Percentiles rank a stretch among this genome's conserved stretches.
phyloP scores from a whole-genome alignment of 2,329 filamentous ascomycete genomes.

The Diaporthe caulivora region DNA sequence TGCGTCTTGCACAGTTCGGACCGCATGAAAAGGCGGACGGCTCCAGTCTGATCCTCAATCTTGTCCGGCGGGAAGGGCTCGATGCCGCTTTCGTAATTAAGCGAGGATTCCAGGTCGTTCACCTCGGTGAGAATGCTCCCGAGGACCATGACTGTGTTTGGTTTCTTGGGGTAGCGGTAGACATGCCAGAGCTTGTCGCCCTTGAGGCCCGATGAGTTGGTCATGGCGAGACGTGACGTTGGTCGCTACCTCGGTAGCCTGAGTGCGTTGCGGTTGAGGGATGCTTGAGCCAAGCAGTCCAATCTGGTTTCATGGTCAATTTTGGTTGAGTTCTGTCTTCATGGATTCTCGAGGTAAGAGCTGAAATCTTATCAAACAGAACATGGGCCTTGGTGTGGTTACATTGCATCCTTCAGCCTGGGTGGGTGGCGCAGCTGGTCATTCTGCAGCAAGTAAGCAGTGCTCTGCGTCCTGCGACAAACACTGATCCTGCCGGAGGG shows the following conservation, averaged over 20 bases:
- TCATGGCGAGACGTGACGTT: background rate
- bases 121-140: conserved; percentile 2
- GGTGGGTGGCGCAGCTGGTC: background rate
- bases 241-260: too few relatives aligned
- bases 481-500: background rate
- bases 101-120: background rate
- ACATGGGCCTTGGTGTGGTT: background rate
- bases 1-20: background rate
- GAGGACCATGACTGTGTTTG: conserved; percentile 5
- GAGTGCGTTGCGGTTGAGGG: too few relatives aligned
- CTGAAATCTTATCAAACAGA: background rate
- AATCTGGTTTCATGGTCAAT: background rate
- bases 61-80: background rate
- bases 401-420: background rate
- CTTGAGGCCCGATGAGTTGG: background rate
- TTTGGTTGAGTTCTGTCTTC: background rate
- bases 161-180: conserved; percentile 15
- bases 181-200: conserved; percentile 21
- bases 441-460: background rate
- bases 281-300: too few relatives aligned
- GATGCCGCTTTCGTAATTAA: background rate
- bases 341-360: background rate
- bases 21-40: background rate
- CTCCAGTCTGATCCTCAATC: background rate
- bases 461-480: background rate